These are phyloP conservation scores for Eutypa lata DNA, from an alignment of 2,329 filamentous ascomycete species.

Conservation along the genomic window DNA sequence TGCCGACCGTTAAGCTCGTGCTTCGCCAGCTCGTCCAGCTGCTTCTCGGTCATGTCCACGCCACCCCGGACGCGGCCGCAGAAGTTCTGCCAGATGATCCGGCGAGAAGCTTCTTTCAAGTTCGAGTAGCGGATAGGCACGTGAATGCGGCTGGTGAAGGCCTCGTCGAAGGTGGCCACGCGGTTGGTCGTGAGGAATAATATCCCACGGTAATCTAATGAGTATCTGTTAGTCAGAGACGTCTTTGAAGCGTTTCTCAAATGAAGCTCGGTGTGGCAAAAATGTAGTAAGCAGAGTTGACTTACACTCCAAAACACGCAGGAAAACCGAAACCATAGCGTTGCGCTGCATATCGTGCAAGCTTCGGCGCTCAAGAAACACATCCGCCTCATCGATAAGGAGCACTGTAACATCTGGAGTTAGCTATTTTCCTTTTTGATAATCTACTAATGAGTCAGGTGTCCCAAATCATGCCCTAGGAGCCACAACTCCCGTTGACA, in stretches of 20 bases:
- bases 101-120: slow-evolving; percentile 9
- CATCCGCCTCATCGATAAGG: slow-evolving; percentile 31
- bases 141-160: slow-evolving; percentile 23
- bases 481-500: too few species aligned
- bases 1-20: slow-evolving; percentile 25
- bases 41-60: slow-evolving; percentile 19
- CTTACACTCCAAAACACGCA: slow-evolving; percentile 17
- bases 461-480: too few species aligned
- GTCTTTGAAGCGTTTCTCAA: too few species aligned
- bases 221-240: too few species aligned
- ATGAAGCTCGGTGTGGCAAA: too few species aligned
- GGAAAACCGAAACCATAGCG: slow-evolving; percentile 19
- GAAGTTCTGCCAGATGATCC: slow-evolving; percentile 20
- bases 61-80: slow-evolving; percentile 14
- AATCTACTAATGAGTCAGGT: too few species aligned
- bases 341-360: slow-evolving; percentile 16
- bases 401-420: too few species aligned
- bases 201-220: slow-evolving; percentile 19
- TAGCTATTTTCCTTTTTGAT: too few species aligned
- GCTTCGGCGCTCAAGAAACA: slow-evolving; percentile 34
- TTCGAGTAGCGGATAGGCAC: slow-evolving; percentile 18
- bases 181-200: slow-evolving; percentile 22
- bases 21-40: slow-evolving; percentile 16
- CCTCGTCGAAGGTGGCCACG: slow-evolving; percentile 17
- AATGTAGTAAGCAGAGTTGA: not conserved